These are phyloP conservation scores for Rhizoctonia solani DNA, from an alignment of 1,284 basidiomycete genomes.

Conservation along the genomic window DNA sequence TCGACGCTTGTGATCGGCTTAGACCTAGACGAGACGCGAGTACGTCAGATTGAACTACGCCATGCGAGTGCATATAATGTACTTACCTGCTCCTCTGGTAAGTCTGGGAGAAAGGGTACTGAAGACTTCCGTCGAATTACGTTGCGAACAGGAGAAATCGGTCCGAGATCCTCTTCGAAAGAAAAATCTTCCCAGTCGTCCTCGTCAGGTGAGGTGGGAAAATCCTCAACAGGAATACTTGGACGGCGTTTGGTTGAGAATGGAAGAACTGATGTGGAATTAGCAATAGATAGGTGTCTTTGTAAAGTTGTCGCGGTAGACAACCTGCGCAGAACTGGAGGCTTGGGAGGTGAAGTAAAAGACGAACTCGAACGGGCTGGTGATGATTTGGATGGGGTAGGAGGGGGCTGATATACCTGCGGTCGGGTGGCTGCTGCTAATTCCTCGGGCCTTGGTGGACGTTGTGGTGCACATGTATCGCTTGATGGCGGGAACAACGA, in stretches of 20 bases:
- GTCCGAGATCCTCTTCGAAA: slow-evolving; percentile 11
- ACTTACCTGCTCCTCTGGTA: slow-evolving; percentile 25
- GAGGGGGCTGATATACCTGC: neutral
- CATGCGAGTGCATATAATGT: neutral
- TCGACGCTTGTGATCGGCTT: slow-evolving; percentile 23
- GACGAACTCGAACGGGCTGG: neutral
- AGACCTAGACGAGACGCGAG: slow-evolving; percentile 3
- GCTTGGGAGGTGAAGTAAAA: neutral
- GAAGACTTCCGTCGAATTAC: slow-evolving; percentile 17
- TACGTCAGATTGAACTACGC: neutral
- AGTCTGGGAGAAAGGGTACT: slow-evolving; percentile 12
- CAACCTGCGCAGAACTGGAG: neutral
- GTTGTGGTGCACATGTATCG: neutral
- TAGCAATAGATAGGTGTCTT: slow-evolving; percentile 15
- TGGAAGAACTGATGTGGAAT: neutral
- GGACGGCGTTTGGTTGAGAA: slow-evolving; percentile 18
- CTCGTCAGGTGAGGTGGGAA: slow-evolving; percentile 16
- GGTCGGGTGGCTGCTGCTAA: neutral
- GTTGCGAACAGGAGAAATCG: slow-evolving; percentile 7
- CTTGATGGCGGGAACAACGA: neutral
- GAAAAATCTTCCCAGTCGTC: slow-evolving; percentile 34
- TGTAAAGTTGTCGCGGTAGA: slow-evolving; percentile 7
- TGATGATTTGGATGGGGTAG: neutral
- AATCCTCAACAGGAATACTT: slow-evolving; percentile 23
- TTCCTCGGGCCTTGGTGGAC: slow-evolving; percentile 24